Evolutionary conservation across 202 grass and related monocot species (phyloP).

Genomic region (Musa balbisiana): DNA sequence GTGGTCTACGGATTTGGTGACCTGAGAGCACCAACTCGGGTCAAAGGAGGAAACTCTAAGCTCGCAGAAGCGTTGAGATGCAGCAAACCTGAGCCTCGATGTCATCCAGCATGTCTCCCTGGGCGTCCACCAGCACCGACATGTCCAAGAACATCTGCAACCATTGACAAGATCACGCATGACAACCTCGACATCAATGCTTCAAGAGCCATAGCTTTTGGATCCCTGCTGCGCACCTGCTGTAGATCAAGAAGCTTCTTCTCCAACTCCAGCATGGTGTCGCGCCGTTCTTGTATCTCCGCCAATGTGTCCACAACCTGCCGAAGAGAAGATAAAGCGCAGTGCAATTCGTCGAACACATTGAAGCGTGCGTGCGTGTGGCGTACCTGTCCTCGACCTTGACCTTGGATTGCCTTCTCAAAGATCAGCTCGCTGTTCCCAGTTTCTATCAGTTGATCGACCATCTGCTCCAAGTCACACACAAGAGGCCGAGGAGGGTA

Average conservation of each 20-base stretch:
- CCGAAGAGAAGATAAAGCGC: too few relatives aligned
- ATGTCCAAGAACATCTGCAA: conserved; percentile 23
- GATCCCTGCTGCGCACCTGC: neutral
- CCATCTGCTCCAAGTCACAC: neutral
- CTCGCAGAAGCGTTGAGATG: too few relatives aligned
- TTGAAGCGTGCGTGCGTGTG: too few relatives aligned
- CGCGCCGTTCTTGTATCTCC: conserved; percentile 16
- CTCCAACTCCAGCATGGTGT: conserved; percentile 10
- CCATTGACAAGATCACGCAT: neutral
- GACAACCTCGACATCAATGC: too few relatives aligned
- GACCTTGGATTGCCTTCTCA: conserved; percentile 5
- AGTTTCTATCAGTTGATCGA: conserved; percentile 19
- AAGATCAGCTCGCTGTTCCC: conserved; percentile 19
- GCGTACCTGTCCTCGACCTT: conserved; percentile 4
- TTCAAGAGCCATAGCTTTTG: neutral
- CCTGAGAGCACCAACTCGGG: neutral
- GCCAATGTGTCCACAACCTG: conserved; percentile 14
- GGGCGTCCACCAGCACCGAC: conserved; percentile 14
- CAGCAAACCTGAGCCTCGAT: conserved; percentile 15
- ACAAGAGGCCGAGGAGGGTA: too few relatives aligned
- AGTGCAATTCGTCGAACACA: too few relatives aligned
- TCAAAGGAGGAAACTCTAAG: too few relatives aligned
- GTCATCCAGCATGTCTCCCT: conserved; percentile 17
- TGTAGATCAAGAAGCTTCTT: conserved; percentile 14
- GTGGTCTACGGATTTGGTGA: conserved; percentile 20